Evolutionary conservation across 805 yeast species (phyloP).

Genomic region (Isabelozyma gotoi): DNA sequence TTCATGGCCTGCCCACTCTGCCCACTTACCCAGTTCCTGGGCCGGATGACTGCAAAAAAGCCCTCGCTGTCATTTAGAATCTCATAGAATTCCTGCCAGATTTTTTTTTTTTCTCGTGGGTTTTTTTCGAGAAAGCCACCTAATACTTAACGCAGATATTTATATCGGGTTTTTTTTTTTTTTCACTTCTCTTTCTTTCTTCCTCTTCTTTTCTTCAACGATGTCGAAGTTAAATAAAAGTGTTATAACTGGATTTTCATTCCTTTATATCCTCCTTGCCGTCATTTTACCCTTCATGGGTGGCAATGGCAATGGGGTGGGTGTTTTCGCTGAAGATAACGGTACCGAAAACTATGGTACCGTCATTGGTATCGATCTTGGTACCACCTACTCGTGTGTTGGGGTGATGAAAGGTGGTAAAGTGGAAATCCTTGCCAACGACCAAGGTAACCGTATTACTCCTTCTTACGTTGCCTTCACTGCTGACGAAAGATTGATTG

Average conservation of each 20-base stretch:
- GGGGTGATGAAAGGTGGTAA: conserved; percentile 90
- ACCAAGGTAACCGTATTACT: conserved; percentile 98
- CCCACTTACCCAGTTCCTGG: too few relatives aligned
- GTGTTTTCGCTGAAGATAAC: conserved; percentile 18
- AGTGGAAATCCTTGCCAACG: conserved; percentile 95
- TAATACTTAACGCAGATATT: neutral
- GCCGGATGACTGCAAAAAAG: neutral
- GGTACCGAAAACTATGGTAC: conserved; percentile 41
- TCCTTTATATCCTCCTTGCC: conserved; percentile 31
- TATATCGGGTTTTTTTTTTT: neutral
- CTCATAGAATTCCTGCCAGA: neutral
- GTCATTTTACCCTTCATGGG: conserved; percentile 38
- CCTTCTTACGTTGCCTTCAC: conserved; percentile 96
- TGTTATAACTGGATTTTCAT: conserved; percentile 24
- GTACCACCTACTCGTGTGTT: conserved; percentile 93
- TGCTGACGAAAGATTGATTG: conserved; percentile 87
- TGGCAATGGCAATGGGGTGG: conserved; percentile 9
- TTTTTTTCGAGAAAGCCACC: neutral
- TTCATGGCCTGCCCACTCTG: neutral
- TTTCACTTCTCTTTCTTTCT: neutral
- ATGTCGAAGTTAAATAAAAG: conserved; percentile 13
- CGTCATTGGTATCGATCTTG: conserved; percentile 76
- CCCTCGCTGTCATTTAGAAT: neutral
- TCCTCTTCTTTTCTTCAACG: neutral
- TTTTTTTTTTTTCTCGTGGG: neutral